phyloP scores from a whole-genome alignment of 108 stramenopile species.

The Bacterosira constricta region DNA sequence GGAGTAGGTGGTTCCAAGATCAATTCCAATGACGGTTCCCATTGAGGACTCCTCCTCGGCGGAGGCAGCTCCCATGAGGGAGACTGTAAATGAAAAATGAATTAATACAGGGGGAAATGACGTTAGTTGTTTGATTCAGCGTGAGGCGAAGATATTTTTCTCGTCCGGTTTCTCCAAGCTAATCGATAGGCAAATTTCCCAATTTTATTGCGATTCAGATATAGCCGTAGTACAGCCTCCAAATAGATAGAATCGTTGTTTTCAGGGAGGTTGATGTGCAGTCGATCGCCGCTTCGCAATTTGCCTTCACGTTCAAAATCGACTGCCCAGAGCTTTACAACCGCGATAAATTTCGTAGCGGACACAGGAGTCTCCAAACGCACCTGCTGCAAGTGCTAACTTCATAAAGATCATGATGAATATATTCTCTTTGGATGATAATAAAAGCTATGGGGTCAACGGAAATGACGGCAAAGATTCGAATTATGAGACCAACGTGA shows the following conservation, averaged over 20 bases:
- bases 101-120: neutral
- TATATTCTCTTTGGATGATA: slow-evolving; percentile 5
- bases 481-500: too few species aligned
- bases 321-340: neutral
- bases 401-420: slow-evolving; percentile 66
- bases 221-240: too few species aligned
- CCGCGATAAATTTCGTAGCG: neutral
- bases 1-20: slow-evolving; percentile 97
- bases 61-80: slow-evolving; percentile 46
- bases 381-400: slow-evolving; percentile 68
- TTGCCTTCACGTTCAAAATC: neutral
- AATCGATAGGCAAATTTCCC: neutral
- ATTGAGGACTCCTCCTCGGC: slow-evolving; percentile 62
- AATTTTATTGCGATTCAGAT: too few species aligned
- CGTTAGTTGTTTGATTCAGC: neutral
- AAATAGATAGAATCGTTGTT: too few species aligned
- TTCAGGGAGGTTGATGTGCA: neutral
- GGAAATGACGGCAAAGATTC: too few species aligned
- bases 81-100: slow-evolving; percentile 46
- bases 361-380: neutral
- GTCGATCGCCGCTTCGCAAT: neutral
- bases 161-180: neutral
- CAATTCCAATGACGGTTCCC: slow-evolving; percentile 82
- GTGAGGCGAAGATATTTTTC: neutral
- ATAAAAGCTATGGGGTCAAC: too few species aligned